Evolutionary conservation across 345 rosid species (phyloP).

Genomic region (Firmiana major): DNA sequence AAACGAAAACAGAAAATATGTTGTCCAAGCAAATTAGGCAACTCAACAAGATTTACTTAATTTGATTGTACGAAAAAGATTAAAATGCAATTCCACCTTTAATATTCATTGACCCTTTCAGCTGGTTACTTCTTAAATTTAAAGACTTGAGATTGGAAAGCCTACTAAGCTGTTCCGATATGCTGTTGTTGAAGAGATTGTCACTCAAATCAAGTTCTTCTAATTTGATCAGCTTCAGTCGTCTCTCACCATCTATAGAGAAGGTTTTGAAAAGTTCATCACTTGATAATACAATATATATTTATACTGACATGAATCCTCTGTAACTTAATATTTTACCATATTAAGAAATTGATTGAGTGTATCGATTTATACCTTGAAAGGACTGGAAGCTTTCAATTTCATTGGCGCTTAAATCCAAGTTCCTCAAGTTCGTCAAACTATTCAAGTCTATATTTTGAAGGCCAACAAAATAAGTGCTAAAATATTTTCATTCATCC

Average conservation of each 20-base stretch:
- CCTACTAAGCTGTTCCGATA: neutral
- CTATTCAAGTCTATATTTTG: no score
- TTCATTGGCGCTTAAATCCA: neutral
- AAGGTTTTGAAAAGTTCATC: neutral
- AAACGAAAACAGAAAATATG: neutral
- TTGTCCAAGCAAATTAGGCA: neutral
- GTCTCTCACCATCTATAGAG: constrained; percentile 1
- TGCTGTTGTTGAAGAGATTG: neutral
- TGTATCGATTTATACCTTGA: neutral
- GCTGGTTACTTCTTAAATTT: neutral
- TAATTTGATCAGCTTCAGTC: neutral
- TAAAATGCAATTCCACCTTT: neutral
- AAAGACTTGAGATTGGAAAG: constrained; percentile 6
- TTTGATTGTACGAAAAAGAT: neutral
- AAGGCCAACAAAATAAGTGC: no score
- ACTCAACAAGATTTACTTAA: neutral
- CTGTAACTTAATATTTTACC: neutral
- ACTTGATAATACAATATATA: neutral
- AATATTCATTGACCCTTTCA: neutral
- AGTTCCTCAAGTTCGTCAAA: no score
- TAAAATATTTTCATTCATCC: no score
- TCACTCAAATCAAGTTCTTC: neutral
- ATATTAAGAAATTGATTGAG: no score
- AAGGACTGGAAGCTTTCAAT: neutral
- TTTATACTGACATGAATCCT: no score